Base-by-base conservation (phyloP, 495 filamentous ascomycete species). In the Aspergillus haitiensis region DNA sequence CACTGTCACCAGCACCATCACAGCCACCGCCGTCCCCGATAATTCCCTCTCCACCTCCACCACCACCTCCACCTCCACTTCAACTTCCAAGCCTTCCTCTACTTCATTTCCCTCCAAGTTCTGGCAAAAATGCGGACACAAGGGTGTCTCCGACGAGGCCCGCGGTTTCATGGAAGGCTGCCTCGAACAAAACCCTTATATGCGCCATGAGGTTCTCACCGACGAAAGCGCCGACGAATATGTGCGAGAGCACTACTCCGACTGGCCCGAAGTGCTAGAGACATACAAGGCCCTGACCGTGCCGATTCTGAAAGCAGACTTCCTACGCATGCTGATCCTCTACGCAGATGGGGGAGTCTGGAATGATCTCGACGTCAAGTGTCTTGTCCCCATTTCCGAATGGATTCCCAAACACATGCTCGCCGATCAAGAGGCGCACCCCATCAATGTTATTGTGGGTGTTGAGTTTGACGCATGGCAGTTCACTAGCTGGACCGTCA, bases 331-430 rank as follows among this genome's bases (percentile, higher is more conserved):
- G 57, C 53, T 78, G 10, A 64, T 79, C 12, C 55, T 81, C 21
- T 69, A 67, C 44, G 59, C 60, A 21, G 71, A 79, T 18, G 78
- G 78, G 1, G 78, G 78, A 3, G 70, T 80, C 10, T 81, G 77
- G 69, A 74, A 63, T 18, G 78, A 81, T 59, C 67, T 79, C 5
- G 76, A 80, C 40, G 73, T 75, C 4, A 55, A 64, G 12, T 71
- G 66, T 49, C 61, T 74, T 16, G 51, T 58, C 33, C 74, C 75
- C 1, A 69, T 81, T 10, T 35, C 64, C 13, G 59, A 68, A 0
- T 81, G 77, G 75, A 61, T 79, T 11, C 77, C 77, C 6, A 52
- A 61, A 2, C 16, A 66, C 18, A 70, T 68, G 42, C 16, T 49
- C 37, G 34, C 34, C 9, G 32, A 52, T 18, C 56, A 16, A 16